A percentile compares a stretch with the other conserved stretches of the same genome.
These are phyloP conservation scores for Fusarium sp. DNA, from an alignment of 2,329 filamentous ascomycete genomes.

Conservation along the genomic window DNA sequence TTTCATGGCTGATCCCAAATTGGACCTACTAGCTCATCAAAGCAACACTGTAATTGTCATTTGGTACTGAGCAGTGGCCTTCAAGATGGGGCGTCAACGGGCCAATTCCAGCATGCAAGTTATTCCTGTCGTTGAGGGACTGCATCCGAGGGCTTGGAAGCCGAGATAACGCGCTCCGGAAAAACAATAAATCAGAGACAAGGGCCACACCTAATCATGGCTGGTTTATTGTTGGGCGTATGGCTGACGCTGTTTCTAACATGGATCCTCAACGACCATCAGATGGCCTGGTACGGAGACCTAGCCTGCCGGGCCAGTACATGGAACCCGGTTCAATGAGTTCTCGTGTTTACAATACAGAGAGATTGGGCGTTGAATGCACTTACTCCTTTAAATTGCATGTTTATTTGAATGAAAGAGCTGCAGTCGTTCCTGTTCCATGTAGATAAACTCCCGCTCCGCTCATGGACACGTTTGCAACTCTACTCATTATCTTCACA, in stretches of 20 bases:
- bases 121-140: background rate
- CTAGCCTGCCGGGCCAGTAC: constrained; percentile 18
- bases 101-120: background rate
- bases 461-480: constrained; percentile 16
- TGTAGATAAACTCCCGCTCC: constrained; percentile 46
- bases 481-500: constrained; percentile 23
- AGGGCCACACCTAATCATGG: constrained; percentile 24
- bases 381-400: constrained; percentile 2
- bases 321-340: constrained; percentile 15
- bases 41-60: background rate
- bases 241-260: constrained; percentile 23
- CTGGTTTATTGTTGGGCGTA: constrained; percentile 8
- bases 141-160: background rate
- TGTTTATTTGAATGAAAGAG: constrained; percentile 12
- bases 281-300: constrained; percentile 15
- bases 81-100: background rate
- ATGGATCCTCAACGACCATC: constrained; percentile 10
- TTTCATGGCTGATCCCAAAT: background rate
- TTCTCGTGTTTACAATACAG: constrained; percentile 46
- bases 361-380: constrained; percentile 23
- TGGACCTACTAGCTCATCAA: background rate
- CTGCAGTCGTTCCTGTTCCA: constrained; percentile 32
- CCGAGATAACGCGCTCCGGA: background rate
- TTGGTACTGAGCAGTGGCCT: background rate
- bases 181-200: constrained; percentile 31